Evolutionary conservation across 306 rosid genomes (phyloP), one percentile per base, ranked within the genome.

Genomic region (Arachis stenosperma): DNA sequence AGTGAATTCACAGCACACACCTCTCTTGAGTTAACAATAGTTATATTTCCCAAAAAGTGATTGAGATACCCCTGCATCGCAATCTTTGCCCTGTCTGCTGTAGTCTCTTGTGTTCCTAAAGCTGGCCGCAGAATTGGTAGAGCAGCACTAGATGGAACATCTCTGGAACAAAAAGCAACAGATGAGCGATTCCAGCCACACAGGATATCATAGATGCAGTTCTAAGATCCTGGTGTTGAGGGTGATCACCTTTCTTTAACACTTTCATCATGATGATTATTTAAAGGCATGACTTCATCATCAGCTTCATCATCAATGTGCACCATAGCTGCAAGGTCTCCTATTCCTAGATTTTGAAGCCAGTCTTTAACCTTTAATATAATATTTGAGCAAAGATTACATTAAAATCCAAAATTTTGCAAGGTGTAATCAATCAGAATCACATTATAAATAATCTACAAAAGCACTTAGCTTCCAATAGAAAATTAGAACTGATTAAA

Each of bases 331-430:
- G 82, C 55, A 62, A 87, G 82, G 60, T 95, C 99, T 80, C 93
- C 99, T 48, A 95, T 91, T 95, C 99, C 99, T 95, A 95, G 99
- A 92, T 92, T 95, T 88, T 90, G 96, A 90, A 95, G 98, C 99
- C 99, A 95, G 86, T 95, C 99, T 95, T 92, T 95, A 90, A 95
- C 99, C 99, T 95, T 81, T 84, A 87, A 89, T 91, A 88, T 84
- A 80, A 90, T 80, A 69, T 90, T 82, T 83, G 87, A 91, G 85
- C 51, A 75, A 82, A 81, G 84, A 86, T 81, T 74, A 78, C 73
- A 95, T 90, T 84, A 92, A 84, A 84, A 74, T 91, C 85, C 87
- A 86, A 85, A 71, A 78, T 74, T 4, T 71, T 73, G 73, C 75
- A 53, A 71, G 54, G 77, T 81, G 73, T 73, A 80, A 76, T 43